phyloP scores from a whole-genome alignment of 1,284 basidiomycete species.

The Phenoliferia sp. region DNA sequence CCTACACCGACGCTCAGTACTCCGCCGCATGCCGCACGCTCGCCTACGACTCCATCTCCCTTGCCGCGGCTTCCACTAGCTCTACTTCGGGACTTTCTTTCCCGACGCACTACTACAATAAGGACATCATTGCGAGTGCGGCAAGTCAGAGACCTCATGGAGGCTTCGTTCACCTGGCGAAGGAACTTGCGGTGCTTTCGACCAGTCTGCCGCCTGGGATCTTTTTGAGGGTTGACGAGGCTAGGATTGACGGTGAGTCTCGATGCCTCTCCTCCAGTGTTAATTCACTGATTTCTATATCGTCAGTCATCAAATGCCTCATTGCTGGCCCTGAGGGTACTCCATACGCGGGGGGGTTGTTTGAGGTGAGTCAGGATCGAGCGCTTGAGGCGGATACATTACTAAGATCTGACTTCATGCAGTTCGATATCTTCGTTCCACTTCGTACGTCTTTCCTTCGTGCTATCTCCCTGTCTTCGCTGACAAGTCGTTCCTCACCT shows the following conservation, averaged over 20 bases:
- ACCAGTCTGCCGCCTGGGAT: conserved; percentile 54
- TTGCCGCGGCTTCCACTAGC: background rate
- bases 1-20: conserved; percentile 48
- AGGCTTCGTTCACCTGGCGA: conserved; percentile 52
- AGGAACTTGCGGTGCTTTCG: conserved; percentile 54
- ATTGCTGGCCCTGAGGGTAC: conserved; percentile 56
- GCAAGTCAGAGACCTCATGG: conserved; percentile 49
- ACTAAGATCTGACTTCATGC: background rate
- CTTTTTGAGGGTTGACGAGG: conserved; percentile 56
- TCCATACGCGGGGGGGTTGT: conserved; percentile 54
- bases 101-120: conserved; percentile 41
- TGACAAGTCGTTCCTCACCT: background rate
- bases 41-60: conserved; percentile 45
- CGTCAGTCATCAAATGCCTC: conserved; percentile 46
- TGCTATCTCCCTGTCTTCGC: too few relatives aligned
- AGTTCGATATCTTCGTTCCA: conserved; percentile 55
- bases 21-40: conserved; percentile 49
- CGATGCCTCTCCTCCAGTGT: too few relatives aligned
- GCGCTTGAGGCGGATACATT: background rate
- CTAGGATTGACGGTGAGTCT: conserved; percentile 56
- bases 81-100: too few relatives aligned
- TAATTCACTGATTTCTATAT: background rate
- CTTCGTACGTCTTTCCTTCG: conserved; percentile 28
- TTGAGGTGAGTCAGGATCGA: conserved; percentile 41
- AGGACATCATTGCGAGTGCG: conserved; percentile 43